Evolutionary conservation across 306 rosid genomes (phyloP).

Genomic region (Sicyos edulis): DNA sequence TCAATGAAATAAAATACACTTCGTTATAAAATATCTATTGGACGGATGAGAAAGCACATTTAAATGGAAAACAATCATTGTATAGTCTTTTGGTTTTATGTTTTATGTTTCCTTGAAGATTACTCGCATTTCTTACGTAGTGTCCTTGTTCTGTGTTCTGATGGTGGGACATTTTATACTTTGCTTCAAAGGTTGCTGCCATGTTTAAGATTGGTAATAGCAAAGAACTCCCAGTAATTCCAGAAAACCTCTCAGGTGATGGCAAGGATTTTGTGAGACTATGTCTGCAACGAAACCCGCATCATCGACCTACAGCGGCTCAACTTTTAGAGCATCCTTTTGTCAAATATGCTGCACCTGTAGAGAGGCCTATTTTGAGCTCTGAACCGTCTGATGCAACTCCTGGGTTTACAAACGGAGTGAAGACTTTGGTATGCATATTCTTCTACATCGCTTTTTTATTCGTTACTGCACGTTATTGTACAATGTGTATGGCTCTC

Average conservation of each 20-base stretch:
- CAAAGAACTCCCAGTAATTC: conserved; percentile 69
- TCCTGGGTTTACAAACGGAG: conserved; percentile 51
- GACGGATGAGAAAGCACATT: not conserved
- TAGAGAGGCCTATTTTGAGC: conserved; percentile 52
- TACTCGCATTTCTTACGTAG: not conserved
- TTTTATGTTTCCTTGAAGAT: not conserved
- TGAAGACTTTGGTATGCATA: conserved; percentile 55
- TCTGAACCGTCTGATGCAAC: conserved; percentile 44
- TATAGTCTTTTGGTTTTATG: not conserved
- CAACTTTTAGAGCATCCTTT: conserved; percentile 81
- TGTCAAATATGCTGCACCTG: conserved; percentile 57
- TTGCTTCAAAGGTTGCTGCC: conserved; percentile 69
- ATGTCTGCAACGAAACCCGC: conserved; percentile 78
- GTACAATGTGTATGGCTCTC: not conserved
- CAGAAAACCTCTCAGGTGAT: conserved; percentile 70
- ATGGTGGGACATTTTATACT: conserved; percentile 28
- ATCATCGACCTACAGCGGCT: conserved; percentile 58
- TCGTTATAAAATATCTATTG: conserved; percentile 1
- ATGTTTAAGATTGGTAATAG: conserved; percentile 86
- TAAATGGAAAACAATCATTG: not conserved
- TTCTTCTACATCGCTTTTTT: not conserved
- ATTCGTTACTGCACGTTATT: not conserved
- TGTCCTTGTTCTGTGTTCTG: conserved; percentile 11
- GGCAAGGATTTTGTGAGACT: conserved; percentile 72
- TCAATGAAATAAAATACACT: not conserved